Evolutionary conservation across 495 filamentous ascomycete genomes (phyloP), one percentile per base, ranked within the genome.

Genomic region (Mytilinidion resinicola): DNA sequence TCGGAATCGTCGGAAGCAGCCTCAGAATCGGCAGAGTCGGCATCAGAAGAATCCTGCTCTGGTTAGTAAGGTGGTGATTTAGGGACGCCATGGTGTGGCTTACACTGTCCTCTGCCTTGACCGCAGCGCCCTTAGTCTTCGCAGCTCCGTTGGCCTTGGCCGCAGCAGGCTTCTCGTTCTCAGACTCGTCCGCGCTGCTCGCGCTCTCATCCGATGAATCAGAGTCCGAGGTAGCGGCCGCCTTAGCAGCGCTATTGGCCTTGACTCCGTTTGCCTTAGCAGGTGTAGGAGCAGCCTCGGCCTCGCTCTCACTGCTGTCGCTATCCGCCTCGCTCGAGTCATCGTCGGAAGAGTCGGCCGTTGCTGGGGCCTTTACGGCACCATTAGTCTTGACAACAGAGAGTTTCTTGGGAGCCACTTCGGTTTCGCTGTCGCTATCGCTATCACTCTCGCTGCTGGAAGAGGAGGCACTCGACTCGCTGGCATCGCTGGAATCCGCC

Each of bases 221-320:
- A 47, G 59, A 52, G 8, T 63, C 56, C 21, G 35, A 53, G 25
- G 60, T 57, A 12, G 61, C 47, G 11, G 49, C 63, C 14, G 36
- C 35, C 37, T 61, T 61, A 17, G 53, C 47, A 49, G 58, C 57
- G 43, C 44, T 21, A 19, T 62, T 62, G 19, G 49, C 62, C 50
- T 64, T 59, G 8, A 64, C 36, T 19, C 60, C 61, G 38, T 70
- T 71, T 53, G 70, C 74, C 55, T 74, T 75, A 8, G 67, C 67
- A 38, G 72, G 67, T 6, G 69, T 67, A 19, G 67, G 67, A 7
- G 69, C 67, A 19, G 67, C 73, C 51, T 73, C 73, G n/a, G 55
- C 48, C 50, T 78, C 69, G 59, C 69, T 69, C 34, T 59, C 67
- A 51, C 44, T 57, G 56, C 59, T 62, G 51, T 73, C 76, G 17